These are phyloP conservation scores for Lipomyces chichibuensis DNA, from an alignment of 805 yeast genomes.

Conservation along the genomic window DNA sequence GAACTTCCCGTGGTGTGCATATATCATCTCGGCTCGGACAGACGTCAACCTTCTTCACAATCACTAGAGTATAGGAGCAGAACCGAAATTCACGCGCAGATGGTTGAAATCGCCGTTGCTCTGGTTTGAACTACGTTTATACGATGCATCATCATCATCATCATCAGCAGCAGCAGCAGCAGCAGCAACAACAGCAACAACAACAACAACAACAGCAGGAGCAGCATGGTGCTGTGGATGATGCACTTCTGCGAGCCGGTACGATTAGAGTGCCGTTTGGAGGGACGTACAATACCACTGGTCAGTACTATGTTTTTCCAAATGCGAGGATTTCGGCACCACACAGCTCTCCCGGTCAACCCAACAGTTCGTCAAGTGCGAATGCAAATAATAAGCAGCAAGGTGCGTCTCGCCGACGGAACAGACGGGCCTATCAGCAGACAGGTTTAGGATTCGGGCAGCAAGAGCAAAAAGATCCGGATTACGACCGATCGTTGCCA, in stretches of 20 bases:
- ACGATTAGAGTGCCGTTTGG: not conserved
- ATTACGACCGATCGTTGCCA: constrained; percentile 33
- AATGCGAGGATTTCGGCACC: not conserved
- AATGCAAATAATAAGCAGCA: not conserved
- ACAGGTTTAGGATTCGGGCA: not conserved
- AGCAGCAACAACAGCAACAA: not conserved
- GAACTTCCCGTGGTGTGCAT: not conserved
- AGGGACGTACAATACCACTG: not conserved
- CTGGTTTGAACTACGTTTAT: not conserved
- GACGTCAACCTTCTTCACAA: not conserved
- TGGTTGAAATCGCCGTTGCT: not conserved
- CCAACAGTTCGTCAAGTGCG: not conserved
- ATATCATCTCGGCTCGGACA: not conserved
- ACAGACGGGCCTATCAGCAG: not conserved
- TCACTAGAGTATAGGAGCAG: not conserved
- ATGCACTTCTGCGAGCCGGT: not conserved
- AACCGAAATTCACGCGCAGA: not conserved
- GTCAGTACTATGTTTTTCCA: not conserved
- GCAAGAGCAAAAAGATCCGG: constrained; percentile 24
- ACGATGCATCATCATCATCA: not conserved
- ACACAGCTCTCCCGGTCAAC: not conserved
- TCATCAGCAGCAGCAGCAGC: not conserved
- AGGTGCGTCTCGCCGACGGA: not conserved
- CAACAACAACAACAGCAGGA: not conserved
- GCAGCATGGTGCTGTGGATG: not conserved